Conservation (phyloP, 441 rosid genomes). For the Isatis lusitanica region DNA sequence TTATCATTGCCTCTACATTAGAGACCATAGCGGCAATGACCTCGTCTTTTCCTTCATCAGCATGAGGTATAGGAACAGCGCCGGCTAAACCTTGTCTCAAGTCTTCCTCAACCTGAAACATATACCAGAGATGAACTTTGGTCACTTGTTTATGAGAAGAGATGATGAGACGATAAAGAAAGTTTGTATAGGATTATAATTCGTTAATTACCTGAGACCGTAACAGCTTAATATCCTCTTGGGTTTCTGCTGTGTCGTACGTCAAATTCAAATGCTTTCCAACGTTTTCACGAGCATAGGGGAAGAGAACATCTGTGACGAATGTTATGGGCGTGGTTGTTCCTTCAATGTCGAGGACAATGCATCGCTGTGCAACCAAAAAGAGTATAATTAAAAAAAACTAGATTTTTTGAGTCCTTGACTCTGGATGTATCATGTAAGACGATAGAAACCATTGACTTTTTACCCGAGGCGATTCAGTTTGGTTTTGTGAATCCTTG, state of each 20-base stretch:
- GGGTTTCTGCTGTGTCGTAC: constrained; percentile 75
- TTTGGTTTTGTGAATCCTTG: constrained; percentile 45
- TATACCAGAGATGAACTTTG: constrained; percentile 23
- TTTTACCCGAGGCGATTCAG: constrained; percentile 51
- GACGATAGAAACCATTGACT: neutral
- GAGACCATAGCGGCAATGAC: constrained; percentile 82
- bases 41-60: constrained; percentile 74
- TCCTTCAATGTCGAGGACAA: constrained; percentile 97
- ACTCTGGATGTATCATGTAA: neutral
- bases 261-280: constrained; percentile 74
- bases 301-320: constrained; percentile 87
- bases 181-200: neutral
- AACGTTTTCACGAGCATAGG: constrained; percentile 86
- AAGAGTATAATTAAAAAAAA: neutral
- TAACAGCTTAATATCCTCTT: constrained; percentile 71
- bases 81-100: constrained; percentile 63
- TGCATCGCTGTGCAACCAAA: constrained; percentile 60
- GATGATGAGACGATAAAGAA: neutral
- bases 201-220: constrained; percentile 65
- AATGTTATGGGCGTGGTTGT: constrained; percentile 95
- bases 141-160: constrained; percentile 7
- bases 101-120: constrained; percentile 76
- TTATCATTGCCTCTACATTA: constrained; percentile 89
- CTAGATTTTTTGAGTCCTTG: neutral
- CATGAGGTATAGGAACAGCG: constrained; percentile 65